A percentile compares a stretch with the other conserved stretches of the same genome.
These are phyloP conservation scores for Pseudohyphozyma bogoriensis DNA, from an alignment of 768 basidiomycete species.

Conservation along the genomic window DNA sequence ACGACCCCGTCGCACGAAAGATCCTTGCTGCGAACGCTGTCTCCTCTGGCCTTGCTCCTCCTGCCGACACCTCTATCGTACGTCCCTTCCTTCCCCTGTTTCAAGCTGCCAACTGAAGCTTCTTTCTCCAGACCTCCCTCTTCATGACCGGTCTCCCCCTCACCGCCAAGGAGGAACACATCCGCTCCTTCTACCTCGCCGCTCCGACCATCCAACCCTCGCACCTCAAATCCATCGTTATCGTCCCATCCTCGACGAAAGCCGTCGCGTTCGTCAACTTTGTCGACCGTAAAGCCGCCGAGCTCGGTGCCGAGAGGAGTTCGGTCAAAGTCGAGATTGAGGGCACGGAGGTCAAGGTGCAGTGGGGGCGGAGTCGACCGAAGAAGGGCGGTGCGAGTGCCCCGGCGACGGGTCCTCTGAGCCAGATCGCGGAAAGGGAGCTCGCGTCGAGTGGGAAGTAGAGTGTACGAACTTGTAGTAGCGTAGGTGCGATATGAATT, in stretches of 20 bases:
- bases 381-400: constrained; percentile 42
- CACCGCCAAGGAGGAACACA: constrained; percentile 57
- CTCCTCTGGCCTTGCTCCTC: constrained; percentile 69
- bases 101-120: not conserved
- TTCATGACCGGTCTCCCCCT: constrained; percentile 68
- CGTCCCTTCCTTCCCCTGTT: constrained; percentile 38
- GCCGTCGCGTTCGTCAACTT: constrained; percentile 94
- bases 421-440: constrained; percentile 16
- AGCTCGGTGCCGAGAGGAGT: constrained; percentile 78
- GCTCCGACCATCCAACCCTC: constrained; percentile 47
- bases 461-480: too few species aligned
- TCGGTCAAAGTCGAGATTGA: constrained; percentile 77
- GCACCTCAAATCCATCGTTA: constrained; percentile 69
- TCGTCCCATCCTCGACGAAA: constrained; percentile 72
- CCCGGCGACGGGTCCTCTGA: constrained; percentile 43
- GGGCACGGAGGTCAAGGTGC: constrained; percentile 59
- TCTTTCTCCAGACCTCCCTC: constrained; percentile 55
- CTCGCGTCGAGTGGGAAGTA: constrained; percentile 24
- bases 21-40: constrained; percentile 74
- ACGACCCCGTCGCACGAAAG: constrained; percentile 89
- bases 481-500: too few species aligned
- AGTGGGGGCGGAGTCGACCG: constrained; percentile 73
- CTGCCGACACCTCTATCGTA: constrained; percentile 77
- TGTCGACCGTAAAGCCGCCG: constrained; percentile 67
- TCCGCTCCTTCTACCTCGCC: constrained; percentile 61